phyloP scores from a whole-genome alignment of 495 filamentous ascomycete species.

The Elasticomyces elasticus region DNA sequence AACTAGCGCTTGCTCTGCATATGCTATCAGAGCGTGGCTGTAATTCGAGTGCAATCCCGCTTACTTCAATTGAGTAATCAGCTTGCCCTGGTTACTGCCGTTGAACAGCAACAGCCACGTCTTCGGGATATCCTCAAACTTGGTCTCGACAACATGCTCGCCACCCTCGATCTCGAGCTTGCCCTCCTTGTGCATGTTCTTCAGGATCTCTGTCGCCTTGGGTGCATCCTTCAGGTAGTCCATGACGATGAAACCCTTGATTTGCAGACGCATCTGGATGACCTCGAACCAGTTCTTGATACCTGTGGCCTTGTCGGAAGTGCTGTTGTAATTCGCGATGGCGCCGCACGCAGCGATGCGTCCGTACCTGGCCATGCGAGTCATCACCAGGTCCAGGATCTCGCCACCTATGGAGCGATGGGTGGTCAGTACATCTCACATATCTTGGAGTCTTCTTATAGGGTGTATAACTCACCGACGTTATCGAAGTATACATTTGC shows the following conservation, averaged over 20 bases:
- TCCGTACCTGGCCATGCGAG: constrained; percentile 42
- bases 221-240: constrained; percentile 38
- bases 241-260: constrained; percentile 55
- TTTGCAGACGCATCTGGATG: constrained; percentile 40
- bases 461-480: no score
- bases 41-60: constrained; percentile 2
- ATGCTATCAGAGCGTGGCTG: neutral
- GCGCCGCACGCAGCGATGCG: constrained; percentile 56
- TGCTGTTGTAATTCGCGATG: constrained; percentile 41
- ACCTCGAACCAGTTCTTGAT: constrained; percentile 46
- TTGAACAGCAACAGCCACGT: constrained; percentile 32
- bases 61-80: constrained; percentile 26
- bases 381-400: constrained; percentile 52
- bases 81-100: constrained; percentile 31
- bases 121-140: constrained; percentile 34
- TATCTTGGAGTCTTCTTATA: no score
- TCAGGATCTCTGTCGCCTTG: constrained; percentile 27
- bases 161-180: constrained; percentile 31
- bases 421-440: no score
- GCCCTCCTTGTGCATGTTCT: constrained; percentile 37
- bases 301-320: constrained; percentile 22
- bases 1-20: neutral
- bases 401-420: no score
- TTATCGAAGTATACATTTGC: constrained; percentile 65
- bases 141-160: constrained; percentile 30